Evolutionary conservation across 352 stramenopile species (phyloP).

Genomic region (Phytopythium aichiense): DNA sequence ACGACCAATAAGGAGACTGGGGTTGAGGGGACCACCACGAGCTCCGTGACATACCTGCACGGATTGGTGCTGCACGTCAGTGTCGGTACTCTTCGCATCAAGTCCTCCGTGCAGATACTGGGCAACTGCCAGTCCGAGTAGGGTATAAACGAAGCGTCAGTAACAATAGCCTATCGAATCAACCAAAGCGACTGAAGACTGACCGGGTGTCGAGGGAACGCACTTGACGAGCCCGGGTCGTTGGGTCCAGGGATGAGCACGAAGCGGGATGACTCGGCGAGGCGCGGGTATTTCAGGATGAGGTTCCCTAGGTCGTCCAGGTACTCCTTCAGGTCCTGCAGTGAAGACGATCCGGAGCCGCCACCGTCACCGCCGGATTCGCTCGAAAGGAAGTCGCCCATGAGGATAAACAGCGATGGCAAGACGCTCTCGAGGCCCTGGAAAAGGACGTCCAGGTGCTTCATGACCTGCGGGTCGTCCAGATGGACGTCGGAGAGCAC

Average conservation of each 20-base stretch:
- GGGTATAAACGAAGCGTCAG: not conserved
- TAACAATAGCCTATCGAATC: not conserved
- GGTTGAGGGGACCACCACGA: not conserved
- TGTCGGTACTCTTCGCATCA: constrained; percentile 65
- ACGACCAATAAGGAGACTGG: not conserved
- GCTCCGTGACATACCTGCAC: constrained; percentile 46
- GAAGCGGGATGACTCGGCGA: constrained; percentile 86
- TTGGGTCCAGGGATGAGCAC: constrained; percentile 91
- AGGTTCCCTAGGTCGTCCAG: constrained; percentile 89
- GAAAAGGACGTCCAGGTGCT: constrained; percentile 88
- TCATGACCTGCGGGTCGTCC: constrained; percentile 89
- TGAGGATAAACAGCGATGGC: constrained; percentile 89
- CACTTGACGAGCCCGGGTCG: constrained; percentile 81
- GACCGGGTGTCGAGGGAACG: constrained; percentile 80
- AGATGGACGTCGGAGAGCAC: constrained; percentile 93
- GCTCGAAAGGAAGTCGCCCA: constrained; percentile 91
- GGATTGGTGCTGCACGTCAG: constrained; percentile 89
- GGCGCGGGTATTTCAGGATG: constrained; percentile 83
- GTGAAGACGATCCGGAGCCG: constrained; percentile 52
- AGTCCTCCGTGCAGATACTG: constrained; percentile 64
- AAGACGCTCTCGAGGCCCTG: constrained; percentile 75
- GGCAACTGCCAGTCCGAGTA: constrained; percentile 36
- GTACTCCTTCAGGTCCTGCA: constrained; percentile 82
- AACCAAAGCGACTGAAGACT: not conserved
- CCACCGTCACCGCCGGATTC: constrained; percentile 53